Conservation (phyloP, 1,284 basidiomycete species). For the Sanghuangporus weigelae region DNA sequence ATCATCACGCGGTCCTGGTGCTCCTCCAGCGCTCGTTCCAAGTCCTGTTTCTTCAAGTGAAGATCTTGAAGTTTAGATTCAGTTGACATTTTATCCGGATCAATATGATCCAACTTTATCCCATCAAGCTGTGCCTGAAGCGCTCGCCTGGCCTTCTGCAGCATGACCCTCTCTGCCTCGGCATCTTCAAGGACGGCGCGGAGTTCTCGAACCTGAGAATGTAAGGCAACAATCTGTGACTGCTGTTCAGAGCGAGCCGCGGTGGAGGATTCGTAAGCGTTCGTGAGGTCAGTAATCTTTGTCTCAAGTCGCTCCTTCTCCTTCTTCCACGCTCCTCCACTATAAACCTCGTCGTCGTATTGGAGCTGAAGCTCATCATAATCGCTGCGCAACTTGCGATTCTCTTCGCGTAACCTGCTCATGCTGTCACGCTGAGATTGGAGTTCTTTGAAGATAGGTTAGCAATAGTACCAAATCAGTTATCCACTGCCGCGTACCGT, state of each 20-base stretch:
- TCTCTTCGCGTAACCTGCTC: conserved; percentile 73
- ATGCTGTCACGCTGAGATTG: conserved; percentile 72
- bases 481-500: conserved; percentile 42
- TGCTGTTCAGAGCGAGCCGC: conserved; percentile 76
- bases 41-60: conserved; percentile 73
- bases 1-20: conserved; percentile 68
- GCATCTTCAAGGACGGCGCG: conserved; percentile 77
- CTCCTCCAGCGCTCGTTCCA: conserved; percentile 75
- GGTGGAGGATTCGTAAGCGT: conserved; percentile 73
- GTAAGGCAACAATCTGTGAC: conserved; percentile 74
- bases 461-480: not conserved
- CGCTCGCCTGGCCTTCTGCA: conserved; percentile 79
- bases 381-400: conserved; percentile 70
- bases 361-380: conserved; percentile 72
- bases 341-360: conserved; percentile 75
- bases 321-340: conserved; percentile 76
- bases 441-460: conserved; percentile 41
- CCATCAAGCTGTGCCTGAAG: conserved; percentile 75
- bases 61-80: conserved; percentile 73
- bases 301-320: conserved; percentile 82
- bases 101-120: conserved; percentile 71
- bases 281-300: conserved; percentile 71
- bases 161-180: conserved; percentile 71
- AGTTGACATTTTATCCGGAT: conserved; percentile 63
- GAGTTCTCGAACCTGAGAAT: conserved; percentile 81